Evolutionary conservation across 2,329 filamentous ascomycete genomes (phyloP), one percentile per base, ranked within the genome.

Genomic region (Diaporthe velutina): DNA sequence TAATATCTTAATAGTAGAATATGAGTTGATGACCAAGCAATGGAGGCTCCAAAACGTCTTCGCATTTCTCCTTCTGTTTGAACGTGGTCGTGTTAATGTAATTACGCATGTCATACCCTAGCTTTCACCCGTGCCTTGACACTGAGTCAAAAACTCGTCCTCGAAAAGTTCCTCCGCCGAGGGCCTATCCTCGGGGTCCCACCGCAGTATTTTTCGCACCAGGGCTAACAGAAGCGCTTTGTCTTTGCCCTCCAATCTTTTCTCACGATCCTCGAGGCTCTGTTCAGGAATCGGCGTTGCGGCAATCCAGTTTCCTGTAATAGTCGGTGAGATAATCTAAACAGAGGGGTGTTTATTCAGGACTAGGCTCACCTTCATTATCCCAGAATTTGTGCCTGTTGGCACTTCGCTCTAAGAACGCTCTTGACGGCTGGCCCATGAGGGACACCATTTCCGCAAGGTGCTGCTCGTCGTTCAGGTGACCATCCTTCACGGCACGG

Each of bases 391-490:
- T 60, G 17, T 70, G 68, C 67, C 74, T 78, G 1, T 71, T 75
- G 5, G 79, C 77, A 55, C 82, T 84, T 3, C 81, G 78, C 64
- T 80, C 58, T 54, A 85, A 66, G 54, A 85, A 83, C 2, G 80
- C 78, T 61, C 74, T 77, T 2, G 82, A 82, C 2, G 84, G 84
- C 1, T 78, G 80, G 0, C 83, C 83, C 73, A 86, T 78, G 10
- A 85, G 73, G 3, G 84, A 82, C 6, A 85, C 80, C 80, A 85
- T 83, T 61, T 81, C 79, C 1, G 80, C 81, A 61, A 84, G 78
- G 40, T 83, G 81, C 42, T 80, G 78, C 25, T 79, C 78, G 70
- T 80, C 74, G 70, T 79, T 45, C 61, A 81, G 57, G 60, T 77
- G 45, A 15, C 77, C 66, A 52, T 80, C 60, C 75, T 77, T 68